A percentile compares a stretch with the other conserved stretches of the same genome.
Conservation (phyloP, 176 grass and related monocot genomes). For the Avena sativa region DNA sequence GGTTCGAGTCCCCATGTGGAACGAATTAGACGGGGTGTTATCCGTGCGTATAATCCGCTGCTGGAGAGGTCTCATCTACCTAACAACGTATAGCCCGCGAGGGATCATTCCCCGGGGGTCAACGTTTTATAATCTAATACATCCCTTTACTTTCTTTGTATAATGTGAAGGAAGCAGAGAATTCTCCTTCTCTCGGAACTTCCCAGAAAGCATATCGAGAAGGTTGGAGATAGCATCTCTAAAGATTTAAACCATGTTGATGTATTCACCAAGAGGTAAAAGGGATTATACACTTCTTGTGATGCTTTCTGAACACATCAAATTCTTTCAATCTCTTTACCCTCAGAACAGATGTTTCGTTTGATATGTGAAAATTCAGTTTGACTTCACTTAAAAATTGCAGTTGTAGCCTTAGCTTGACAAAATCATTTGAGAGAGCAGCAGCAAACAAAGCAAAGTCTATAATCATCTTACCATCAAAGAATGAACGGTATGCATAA, state of each 20-base stretch:
- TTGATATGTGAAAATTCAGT: slow-evolving; percentile 31
- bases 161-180: slow-evolving; percentile 91
- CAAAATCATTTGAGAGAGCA: slow-evolving; percentile 97
- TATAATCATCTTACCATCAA: slow-evolving; percentile 81
- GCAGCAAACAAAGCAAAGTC: slow-evolving; percentile 92
- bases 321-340: slow-evolving; percentile 29
- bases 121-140: slow-evolving; percentile 4
- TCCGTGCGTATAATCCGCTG: no score
- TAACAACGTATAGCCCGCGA: no score
- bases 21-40: no score
- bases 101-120: no score
- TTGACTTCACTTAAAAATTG: slow-evolving; percentile 35
- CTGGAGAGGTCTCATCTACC: no score
- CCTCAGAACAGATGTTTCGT: slow-evolving; percentile 2
- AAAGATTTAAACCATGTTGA: slow-evolving; percentile 93
- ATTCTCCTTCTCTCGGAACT: slow-evolving; percentile 93
- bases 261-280: slow-evolving; percentile 93
- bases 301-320: slow-evolving; percentile 40
- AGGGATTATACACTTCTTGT: slow-evolving; percentile 36
- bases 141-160: slow-evolving; percentile 43
- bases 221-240: slow-evolving; percentile 74
- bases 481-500: slow-evolving; percentile 72
- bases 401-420: slow-evolving; percentile 91
- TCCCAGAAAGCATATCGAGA: slow-evolving; percentile 95
- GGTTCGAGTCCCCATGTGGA: no score